Conservation (phyloP, 176 grass and related monocot species). For the Typha latifolia region DNA sequence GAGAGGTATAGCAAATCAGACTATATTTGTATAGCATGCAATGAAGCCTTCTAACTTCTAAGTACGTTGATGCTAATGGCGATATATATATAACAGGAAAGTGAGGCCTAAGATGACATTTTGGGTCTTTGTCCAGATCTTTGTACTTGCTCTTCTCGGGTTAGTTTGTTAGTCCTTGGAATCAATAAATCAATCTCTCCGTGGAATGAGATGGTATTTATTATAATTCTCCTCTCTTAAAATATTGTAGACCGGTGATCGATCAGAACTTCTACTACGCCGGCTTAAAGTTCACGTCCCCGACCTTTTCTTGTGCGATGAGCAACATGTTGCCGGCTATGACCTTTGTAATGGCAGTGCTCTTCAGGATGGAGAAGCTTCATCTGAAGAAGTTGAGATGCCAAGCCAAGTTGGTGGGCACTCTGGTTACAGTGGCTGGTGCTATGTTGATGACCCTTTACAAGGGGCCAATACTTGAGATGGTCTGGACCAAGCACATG, state of each 20-base stretch:
- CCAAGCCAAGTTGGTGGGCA: constrained; percentile 85
- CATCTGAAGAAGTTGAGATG: constrained; percentile 73
- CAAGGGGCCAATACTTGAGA: constrained; percentile 76
- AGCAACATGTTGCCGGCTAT: constrained; percentile 99
- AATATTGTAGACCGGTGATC: constrained; percentile 52
- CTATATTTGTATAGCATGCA: background rate
- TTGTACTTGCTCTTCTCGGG: constrained; percentile 79
- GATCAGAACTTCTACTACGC: constrained; percentile 99
- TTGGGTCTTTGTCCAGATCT: constrained; percentile 59
- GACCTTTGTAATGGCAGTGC: constrained; percentile 84
- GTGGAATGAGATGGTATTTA: no score
- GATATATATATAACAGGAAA: constrained; percentile 34
- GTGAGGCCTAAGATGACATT: constrained; percentile 50
- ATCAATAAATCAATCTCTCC: background rate
- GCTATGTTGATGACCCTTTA: constrained; percentile 99
- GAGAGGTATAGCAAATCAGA: constrained; percentile 36
- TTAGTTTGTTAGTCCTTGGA: constrained; percentile 15
- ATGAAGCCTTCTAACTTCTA: background rate
- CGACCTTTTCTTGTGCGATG: constrained; percentile 98
- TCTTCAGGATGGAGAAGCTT: constrained; percentile 97
- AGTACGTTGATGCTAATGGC: background rate
- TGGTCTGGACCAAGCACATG: constrained; percentile 61
- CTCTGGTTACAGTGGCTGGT: constrained; percentile 79
- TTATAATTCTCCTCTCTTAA: no score
- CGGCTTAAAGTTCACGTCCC: constrained; percentile 88